Evolutionary conservation across 2,329 filamentous ascomycete species (phyloP).

Genomic region (Fusarium neocosmosporiellum): DNA sequence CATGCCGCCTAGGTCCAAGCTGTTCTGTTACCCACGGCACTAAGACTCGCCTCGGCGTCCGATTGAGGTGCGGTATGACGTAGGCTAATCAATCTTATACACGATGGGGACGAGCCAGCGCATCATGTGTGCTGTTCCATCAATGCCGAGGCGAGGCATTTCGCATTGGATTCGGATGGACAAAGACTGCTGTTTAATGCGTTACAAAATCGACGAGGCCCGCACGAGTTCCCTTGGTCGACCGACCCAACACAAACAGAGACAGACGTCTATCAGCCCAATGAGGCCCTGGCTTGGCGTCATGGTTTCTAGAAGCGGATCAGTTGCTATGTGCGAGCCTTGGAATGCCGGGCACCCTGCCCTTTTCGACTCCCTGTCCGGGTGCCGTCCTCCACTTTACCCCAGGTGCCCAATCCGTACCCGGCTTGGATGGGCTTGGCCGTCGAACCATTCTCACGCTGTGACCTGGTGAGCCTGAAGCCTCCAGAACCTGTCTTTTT

Average conservation of each 20-base stretch:
- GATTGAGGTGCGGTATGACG: conserved; percentile 10
- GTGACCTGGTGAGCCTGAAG: conserved; percentile 10
- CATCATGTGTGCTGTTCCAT: conserved; percentile 14
- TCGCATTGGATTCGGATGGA: conserved; percentile 15
- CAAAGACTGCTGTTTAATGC: conserved; percentile 21
- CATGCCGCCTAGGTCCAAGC: conserved; percentile 28
- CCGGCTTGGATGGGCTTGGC: conserved; percentile 25
- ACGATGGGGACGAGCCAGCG: conserved; percentile 17
- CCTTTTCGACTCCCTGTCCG: conserved; percentile 25
- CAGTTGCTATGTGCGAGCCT: conserved; percentile 16
- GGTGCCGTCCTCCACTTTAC: conserved; percentile 40
- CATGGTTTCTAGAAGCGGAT: conserved; percentile 39
- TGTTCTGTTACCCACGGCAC: conserved; percentile 27
- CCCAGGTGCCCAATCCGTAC: conserved; percentile 41
- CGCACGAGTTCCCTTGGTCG: conserved; percentile 3
- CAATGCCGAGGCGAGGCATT: conserved; percentile 19
- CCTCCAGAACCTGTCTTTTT: conserved; percentile 14
- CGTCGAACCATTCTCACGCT: conserved; percentile 41
- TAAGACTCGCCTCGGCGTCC: conserved; percentile 33
- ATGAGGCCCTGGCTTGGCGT: conserved; percentile 18
- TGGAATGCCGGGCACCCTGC: conserved; percentile 35
- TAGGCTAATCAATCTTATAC: conserved; percentile 35
- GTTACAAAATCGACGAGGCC: conserved; percentile 18
- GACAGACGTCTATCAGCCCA: conserved; percentile 7
- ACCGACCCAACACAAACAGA: conserved; percentile 1